A percentile compares a stretch with the other conserved stretches of the same genome.
Evolutionary conservation across 148 eudicot genomes (phyloP).

Genomic region (Pharnaceum exiguum): DNA sequence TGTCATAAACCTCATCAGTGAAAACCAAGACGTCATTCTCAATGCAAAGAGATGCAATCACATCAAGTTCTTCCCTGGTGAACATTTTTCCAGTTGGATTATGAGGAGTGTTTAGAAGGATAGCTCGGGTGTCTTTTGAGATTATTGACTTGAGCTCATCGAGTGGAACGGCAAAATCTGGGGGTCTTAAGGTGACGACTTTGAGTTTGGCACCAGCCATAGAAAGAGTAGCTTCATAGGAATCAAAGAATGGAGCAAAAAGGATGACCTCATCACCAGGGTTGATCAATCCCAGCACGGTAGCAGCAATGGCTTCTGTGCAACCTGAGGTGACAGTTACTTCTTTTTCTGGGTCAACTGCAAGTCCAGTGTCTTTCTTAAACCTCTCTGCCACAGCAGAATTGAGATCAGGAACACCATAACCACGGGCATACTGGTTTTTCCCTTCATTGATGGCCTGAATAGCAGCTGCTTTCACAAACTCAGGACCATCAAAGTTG

Average conservation of each 20-base stretch:
- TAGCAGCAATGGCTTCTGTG: constrained; percentile 98
- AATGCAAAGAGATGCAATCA: constrained; percentile 76
- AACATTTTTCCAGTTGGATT: constrained; percentile 99
- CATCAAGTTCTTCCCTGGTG: constrained; percentile 63
- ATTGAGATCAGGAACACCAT: constrained; percentile 91
- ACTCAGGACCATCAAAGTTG: constrained; percentile 95
- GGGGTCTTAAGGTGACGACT: constrained; percentile 71
- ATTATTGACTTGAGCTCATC: constrained; percentile 66
- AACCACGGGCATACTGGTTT: constrained; percentile 96
- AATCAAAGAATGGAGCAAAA: constrained; percentile 97
- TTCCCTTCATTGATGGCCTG: constrained; percentile 80
- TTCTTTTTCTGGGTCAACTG: constrained; percentile 90
- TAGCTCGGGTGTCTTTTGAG: constrained; percentile 77
- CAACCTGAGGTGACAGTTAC: constrained; percentile 97
- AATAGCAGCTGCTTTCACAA: constrained; percentile 94
- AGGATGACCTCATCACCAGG: constrained; percentile 90
- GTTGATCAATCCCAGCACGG: constrained; percentile 87
- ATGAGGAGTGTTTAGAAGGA: constrained; percentile 90
- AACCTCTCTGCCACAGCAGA: constrained; percentile 74
- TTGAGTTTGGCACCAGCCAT: constrained; percentile 94
- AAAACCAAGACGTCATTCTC: constrained; percentile 91
- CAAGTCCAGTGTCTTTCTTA: constrained; percentile 75
- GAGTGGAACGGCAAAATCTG: constrained; percentile 71
- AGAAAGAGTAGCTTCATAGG: constrained; percentile 90
- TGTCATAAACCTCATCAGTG: constrained; percentile 90